Conservation (phyloP, 2,329 filamentous ascomycete species). For the Xylaria sp. region DNA sequence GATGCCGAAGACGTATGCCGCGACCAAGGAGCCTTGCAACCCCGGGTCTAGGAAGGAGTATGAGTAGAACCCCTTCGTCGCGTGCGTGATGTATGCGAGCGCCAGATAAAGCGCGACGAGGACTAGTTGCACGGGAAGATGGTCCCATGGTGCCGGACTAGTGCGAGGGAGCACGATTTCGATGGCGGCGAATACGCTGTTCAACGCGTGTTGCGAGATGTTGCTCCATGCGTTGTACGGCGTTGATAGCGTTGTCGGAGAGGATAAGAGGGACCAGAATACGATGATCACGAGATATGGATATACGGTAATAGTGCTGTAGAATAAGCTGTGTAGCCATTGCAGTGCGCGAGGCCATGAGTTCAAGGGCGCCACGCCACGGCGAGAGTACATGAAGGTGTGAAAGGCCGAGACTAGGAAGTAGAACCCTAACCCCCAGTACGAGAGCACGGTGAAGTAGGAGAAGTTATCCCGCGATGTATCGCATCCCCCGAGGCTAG, state of each 20-base stretch:
- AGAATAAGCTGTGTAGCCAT: constrained; percentile 71
- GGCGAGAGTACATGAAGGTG: constrained; percentile 71
- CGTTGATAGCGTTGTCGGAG: constrained; percentile 68
- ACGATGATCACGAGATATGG: constrained; percentile 77
- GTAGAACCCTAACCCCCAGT: constrained; percentile 86
- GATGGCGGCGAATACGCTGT: constrained; percentile 77
- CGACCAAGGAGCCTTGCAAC: constrained; percentile 63
- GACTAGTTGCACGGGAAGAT: constrained; percentile 74
- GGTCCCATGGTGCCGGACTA: constrained; percentile 65
- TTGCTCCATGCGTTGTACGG: constrained; percentile 71
- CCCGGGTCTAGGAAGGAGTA: constrained; percentile 79
- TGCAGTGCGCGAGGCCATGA: constrained; percentile 70
- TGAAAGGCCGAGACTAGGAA: constrained; percentile 74
- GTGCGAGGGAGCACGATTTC: constrained; percentile 78
- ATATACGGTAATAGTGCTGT: constrained; percentile 69
- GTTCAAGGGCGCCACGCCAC: constrained; percentile 65
- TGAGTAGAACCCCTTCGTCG: constrained; percentile 76
- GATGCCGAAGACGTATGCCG: constrained; percentile 68
- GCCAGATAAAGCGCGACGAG: constrained; percentile 77
- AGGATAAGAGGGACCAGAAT: constrained; percentile 74
- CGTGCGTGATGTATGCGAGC: constrained; percentile 77
- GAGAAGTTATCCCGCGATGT: constrained; percentile 70
- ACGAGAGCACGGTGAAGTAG: constrained; percentile 84
- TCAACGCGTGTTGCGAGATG: constrained; percentile 79
- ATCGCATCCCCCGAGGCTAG: constrained; percentile 54